Conservation (phyloP, 2,329 filamentous ascomycete genomes). For the Biscogniauxia sp. region DNA sequence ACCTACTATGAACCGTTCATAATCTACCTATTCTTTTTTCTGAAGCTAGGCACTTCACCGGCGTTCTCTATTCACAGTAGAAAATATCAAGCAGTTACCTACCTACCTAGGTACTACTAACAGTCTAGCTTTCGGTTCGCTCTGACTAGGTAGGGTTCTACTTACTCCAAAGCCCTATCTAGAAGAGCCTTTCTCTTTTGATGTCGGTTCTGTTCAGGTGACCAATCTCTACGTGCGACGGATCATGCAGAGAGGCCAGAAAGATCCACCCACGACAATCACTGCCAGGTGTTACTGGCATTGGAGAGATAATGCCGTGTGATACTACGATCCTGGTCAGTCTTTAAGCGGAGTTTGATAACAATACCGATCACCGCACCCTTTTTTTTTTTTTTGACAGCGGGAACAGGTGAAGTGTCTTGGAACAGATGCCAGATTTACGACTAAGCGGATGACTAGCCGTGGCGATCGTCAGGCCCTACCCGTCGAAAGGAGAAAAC, state of each 20-base stretch:
- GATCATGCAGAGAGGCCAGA: not conserved
- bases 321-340: not conserved
- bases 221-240: not conserved
- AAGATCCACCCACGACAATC: not conserved
- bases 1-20: too few relatives aligned
- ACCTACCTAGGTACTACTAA: too few relatives aligned
- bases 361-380: not conserved
- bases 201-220: not conserved
- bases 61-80: too few relatives aligned
- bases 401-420: not conserved
- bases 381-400: not conserved
- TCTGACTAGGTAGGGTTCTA: not conserved
- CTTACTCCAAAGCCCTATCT: not conserved
- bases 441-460: slow-evolving; percentile 2
- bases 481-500: not conserved
- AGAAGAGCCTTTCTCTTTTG: not conserved
- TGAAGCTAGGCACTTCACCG: too few relatives aligned
- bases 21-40: too few relatives aligned
- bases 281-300: not conserved
- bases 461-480: slow-evolving; percentile 5
- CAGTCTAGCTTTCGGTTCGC: not conserved
- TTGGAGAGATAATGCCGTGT: not conserved
- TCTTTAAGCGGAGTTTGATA: not conserved
- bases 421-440: slow-evolving; percentile 1
- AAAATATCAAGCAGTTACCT: too few relatives aligned